phyloP scores from a whole-genome alignment of 441 rosid species.

The Pelargonium citronellum region DNA sequence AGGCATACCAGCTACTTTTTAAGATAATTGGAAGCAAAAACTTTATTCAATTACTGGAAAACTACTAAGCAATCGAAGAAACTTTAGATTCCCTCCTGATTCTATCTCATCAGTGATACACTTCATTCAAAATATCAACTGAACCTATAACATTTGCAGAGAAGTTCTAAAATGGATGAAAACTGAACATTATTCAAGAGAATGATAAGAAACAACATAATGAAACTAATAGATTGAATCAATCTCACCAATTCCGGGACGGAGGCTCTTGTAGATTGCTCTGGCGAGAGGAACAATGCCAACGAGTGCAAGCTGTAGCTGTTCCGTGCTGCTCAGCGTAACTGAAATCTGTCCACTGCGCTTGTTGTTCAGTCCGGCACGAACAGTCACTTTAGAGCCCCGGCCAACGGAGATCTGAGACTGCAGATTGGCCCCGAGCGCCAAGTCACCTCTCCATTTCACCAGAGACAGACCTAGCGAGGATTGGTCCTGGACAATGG shows the following conservation, averaged over 20 bases:
- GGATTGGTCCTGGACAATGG: constrained; percentile 76
- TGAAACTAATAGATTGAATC: background rate
- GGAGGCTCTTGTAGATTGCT: background rate
- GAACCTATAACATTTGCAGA: too few relatives aligned
- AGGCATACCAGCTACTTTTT: too few relatives aligned
- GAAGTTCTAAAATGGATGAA: too few relatives aligned
- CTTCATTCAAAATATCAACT: too few relatives aligned
- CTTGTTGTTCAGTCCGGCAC: constrained; percentile 90
- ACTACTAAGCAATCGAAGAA: too few relatives aligned
- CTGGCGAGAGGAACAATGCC: background rate
- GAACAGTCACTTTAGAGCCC: constrained; percentile 61
- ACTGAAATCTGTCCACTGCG: constrained; percentile 69
- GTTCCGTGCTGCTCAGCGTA: constrained; percentile 80
- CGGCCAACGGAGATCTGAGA: constrained; percentile 76
- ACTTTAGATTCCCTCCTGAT: too few relatives aligned
- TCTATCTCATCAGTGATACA: too few relatives aligned
- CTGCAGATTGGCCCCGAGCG: constrained; percentile 74
- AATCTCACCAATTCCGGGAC: background rate
- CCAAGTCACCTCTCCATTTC: constrained; percentile 90
- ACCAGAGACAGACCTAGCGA: constrained; percentile 74
- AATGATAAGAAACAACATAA: background rate
- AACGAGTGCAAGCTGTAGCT: constrained; percentile 69
- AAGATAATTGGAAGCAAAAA: too few relatives aligned
- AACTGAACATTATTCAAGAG: too few relatives aligned
- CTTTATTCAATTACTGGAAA: too few relatives aligned